Evolutionary conservation across 78 protist genomes (phyloP), one percentile per base, ranked within the genome.

Genomic region (Chrysochromulina tobinii): DNA sequence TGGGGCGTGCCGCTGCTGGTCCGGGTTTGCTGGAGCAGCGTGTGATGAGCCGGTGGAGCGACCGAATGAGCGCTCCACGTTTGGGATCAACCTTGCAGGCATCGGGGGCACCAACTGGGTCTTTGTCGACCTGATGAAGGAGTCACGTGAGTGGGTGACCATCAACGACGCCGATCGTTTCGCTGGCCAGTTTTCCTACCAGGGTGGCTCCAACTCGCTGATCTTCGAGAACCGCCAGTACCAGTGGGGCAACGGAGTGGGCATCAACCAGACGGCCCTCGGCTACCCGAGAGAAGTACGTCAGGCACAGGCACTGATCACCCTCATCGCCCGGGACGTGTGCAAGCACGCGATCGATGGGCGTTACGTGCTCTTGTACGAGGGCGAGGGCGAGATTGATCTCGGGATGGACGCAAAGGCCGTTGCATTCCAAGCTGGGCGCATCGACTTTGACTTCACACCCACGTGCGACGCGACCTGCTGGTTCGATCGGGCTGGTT

Each of bases 1-100:
- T 2, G 90, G 90, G 27, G 50, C 20, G 50, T 87, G 90, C n/a
- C 81, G 9, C 69, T 87, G 90, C 90, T 87, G 90, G 90, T 75
- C 79, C 15, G 90, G 90, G 15, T 83, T 77, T 58, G 9, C 61
- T 0, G 88, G 73, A 17, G 48, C 64, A 2, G 88, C 27, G 59
- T 59, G 88, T 23, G 14, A 18, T 8, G 38, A n/a, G 27, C 27
- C 64, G 50, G 61, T 58, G 59, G 57, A 7, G 61, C 27, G 54
- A 21, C 64, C 64, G 66, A 59, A 83, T 23, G 59, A 77, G 3
- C 58, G 85, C 85, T 77, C 85, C 0, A 27, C 85, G 48, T 38
- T 77, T 53, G 85, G 85, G 23, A 38, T 77, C 50, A 83, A 59
- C 68, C 27, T 59, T 9, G 68, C 51, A 23, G 38, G 69, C 55